Evolutionary conservation across 2,329 filamentous ascomycete genomes (phyloP).

Genomic region (Cladosporium sp.): DNA sequence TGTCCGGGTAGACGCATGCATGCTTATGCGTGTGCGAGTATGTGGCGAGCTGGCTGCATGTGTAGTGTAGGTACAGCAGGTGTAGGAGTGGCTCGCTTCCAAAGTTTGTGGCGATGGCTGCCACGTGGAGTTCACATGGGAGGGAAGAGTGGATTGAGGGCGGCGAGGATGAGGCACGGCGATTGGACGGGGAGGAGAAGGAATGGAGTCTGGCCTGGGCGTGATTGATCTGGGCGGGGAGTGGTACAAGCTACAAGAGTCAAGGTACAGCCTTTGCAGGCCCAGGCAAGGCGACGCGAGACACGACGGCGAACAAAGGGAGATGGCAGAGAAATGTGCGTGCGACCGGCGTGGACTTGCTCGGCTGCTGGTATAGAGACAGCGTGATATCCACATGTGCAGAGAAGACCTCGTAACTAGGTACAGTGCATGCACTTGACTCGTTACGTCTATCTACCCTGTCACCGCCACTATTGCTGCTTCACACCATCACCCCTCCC

Average conservation of each 20-base stretch:
- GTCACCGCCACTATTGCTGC: background rate
- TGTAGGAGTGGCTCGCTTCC: slow-evolving; percentile 2
- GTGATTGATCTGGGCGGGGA: background rate
- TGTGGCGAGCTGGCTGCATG: background rate
- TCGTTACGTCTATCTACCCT: background rate
- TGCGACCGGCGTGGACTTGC: slow-evolving; percentile 5
- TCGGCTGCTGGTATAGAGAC: background rate
- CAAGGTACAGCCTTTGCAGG: background rate
- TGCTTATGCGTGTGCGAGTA: background rate
- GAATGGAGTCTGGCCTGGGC: background rate
- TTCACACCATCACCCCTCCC: background rate
- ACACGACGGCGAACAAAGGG: background rate
- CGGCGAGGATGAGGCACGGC: background rate
- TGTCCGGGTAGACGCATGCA: background rate
- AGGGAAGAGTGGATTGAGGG: background rate
- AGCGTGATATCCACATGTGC: background rate
- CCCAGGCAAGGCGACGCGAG: slow-evolving; percentile 8
- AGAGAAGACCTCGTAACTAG: no score
- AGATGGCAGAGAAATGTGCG: background rate
- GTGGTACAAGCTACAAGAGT: background rate
- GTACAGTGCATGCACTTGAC: background rate
- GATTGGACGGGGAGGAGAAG: slow-evolving; percentile 12
- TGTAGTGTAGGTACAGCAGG: slow-evolving; percentile 1
- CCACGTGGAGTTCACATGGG: slow-evolving; percentile 15
- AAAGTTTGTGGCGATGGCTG: background rate